Evolutionary conservation across 305 asterid genomes (phyloP).

Genomic region (Rubia peregrina): DNA sequence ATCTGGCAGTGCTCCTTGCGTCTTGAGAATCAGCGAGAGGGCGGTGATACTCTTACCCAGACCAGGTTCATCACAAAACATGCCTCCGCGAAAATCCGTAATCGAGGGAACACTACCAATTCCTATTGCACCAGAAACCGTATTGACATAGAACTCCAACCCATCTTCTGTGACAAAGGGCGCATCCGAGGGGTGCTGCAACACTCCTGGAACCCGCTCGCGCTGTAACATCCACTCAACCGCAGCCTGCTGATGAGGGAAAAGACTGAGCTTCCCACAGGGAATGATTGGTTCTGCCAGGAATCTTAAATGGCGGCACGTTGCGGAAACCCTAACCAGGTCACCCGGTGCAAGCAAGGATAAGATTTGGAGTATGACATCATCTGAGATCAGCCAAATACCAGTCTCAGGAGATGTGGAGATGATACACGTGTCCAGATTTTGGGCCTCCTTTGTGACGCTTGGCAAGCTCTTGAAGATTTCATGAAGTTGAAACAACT

Average conservation of each 20-base stretch:
- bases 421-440: conserved; percentile 33
- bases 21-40: conserved; percentile 77
- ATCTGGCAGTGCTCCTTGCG: conserved; percentile 74
- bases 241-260: conserved; percentile 94
- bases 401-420: conserved; percentile 44
- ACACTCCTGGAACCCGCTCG: conserved; percentile 51
- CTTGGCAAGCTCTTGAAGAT: conserved; percentile 74
- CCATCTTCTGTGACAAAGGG: conserved; percentile 66
- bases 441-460: conserved; percentile 34
- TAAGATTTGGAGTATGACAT: conserved; percentile 56
- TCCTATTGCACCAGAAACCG: conserved; percentile 67
- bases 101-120: conserved; percentile 45
- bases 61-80: conserved; percentile 99
- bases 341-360: conserved; percentile 50
- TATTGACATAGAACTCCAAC: conserved; percentile 48
- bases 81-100: conserved; percentile 81
- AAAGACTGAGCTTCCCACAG: conserved; percentile 85
- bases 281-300: conserved; percentile 85
- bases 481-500: conserved; percentile 85
- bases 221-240: conserved; percentile 95
- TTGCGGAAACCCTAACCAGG: conserved; percentile 60
- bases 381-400: conserved; percentile 67
- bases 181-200: conserved; percentile 65
- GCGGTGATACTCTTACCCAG: conserved; percentile 93
- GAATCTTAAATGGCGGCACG: conserved; percentile 67